Base-by-base conservation (phyloP, 108 stramenopile species). In the Pinguiococcus pyrenoidosus region DNA sequence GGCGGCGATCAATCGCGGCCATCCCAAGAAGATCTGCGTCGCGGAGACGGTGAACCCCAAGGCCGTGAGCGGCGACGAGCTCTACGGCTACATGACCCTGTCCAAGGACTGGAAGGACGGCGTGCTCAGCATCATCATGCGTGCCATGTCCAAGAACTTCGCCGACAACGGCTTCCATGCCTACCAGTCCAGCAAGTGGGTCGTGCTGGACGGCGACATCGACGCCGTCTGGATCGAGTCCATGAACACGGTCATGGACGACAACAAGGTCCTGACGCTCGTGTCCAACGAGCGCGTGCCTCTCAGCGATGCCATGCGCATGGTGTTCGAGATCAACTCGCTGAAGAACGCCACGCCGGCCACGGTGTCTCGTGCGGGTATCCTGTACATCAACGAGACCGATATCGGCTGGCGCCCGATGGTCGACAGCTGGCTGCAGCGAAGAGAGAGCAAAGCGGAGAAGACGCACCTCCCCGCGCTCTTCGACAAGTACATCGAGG, bases 211-310 rank as follows among this genome's bases (percentile, higher is more conserved):
- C 57, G 86, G 84, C 20, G 84, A 85, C 44, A 85, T 88, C 42
- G 86, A 88, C 47, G 84, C 86, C 6, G 84, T 84, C 5, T 88
- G 86, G 86, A 88, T 88, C 56, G 86, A 88, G 64, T 81, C 79
- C 10, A 88, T 88, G 86, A 88, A 88, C 69, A 88, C 86, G 10
- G 86, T 88, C 30, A 85, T 88, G 82, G 86, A 88, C 42, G 86
- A 88, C 63, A 88, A 88, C 73, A 88, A 88, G 62, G 61, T 62
- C 1, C 73, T 88, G 20, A 85, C 84, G n/a, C 54, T 88, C 8
- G 84, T 88, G 37, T 83, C 81, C 22, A 85, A 85, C 42, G 86
- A 88, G 49, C 82, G 84, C 35, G 77, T 88, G n/a, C 83, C 83
- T 7, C 68, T 88, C 38, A 73, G 69, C 24, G 77, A 78, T 17